phyloP scores from a whole-genome alignment of 495 filamentous ascomycete genomes.

The Neurospora sp. region DNA sequence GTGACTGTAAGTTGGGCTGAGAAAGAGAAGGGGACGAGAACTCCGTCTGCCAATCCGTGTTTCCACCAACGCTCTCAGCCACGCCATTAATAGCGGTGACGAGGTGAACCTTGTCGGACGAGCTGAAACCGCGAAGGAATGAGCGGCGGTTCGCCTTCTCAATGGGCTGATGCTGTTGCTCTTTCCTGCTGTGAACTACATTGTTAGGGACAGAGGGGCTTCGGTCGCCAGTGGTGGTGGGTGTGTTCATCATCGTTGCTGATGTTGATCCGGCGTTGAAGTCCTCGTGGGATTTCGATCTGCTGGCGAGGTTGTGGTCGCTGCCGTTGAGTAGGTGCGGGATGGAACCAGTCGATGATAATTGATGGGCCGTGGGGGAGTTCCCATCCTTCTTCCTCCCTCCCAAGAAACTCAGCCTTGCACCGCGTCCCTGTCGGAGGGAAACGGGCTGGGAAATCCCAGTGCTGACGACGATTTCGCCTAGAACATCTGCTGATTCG shows the following conservation, averaged over 20 bases:
- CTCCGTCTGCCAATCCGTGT: not conserved
- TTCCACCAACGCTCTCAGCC: not conserved
- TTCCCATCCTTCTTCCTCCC: constrained; percentile 29
- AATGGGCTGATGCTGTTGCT: not conserved
- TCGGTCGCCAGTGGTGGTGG: not conserved
- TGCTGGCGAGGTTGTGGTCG: constrained; percentile 14
- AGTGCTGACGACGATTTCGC: constrained; percentile 6
- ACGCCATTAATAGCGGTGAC: not conserved
- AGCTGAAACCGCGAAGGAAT: constrained; percentile 7
- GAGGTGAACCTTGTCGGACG: not conserved
- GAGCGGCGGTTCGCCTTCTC: constrained; percentile 6
- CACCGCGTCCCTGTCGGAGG: constrained; percentile 31
- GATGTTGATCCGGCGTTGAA: constrained; percentile 12
- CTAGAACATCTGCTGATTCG: not conserved
- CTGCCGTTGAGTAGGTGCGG: constrained; percentile 12
- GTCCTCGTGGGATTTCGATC: constrained; percentile 18
- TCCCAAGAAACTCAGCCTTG: constrained; percentile 38
- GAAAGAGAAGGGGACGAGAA: not conserved
- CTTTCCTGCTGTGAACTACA: not conserved
- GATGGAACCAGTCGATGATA: constrained; percentile 19
- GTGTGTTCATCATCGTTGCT: not conserved
- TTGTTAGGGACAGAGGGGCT: not conserved
- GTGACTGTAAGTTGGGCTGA: not conserved
- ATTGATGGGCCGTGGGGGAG: constrained; percentile 3
- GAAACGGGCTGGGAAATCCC: constrained; percentile 29